These are phyloP conservation scores for Vinca minor DNA, from an alignment of 257 asterid species.

Conservation along the genomic window DNA sequence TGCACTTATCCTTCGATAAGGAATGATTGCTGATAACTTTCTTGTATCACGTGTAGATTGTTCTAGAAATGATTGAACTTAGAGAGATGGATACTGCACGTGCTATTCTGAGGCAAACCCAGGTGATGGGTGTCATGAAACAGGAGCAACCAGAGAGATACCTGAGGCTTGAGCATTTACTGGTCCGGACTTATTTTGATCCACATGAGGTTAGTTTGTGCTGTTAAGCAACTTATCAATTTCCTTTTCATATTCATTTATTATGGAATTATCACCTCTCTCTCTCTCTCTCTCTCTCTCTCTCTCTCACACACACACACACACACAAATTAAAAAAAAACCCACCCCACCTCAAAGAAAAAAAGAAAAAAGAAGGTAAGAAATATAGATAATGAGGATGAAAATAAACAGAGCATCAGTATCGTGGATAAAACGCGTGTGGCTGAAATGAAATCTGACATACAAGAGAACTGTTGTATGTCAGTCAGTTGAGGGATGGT, in stretches of 20 bases:
- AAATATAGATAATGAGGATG: background rate
- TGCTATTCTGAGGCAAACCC: conserved; percentile 91
- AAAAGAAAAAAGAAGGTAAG: background rate
- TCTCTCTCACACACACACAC: background rate
- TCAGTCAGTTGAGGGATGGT: background rate
- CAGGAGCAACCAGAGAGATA: conserved; percentile 96
- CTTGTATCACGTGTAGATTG: conserved; percentile 43
- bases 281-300: background rate
- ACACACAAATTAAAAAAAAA: no score
- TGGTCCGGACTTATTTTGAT: conserved; percentile 92
- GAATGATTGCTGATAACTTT: background rate
- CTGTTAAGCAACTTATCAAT: background rate
- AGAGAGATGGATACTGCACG: conserved; percentile 98
- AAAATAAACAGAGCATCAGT: background rate
- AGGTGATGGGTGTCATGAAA: conserved; percentile 97
- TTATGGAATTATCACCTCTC: background rate
- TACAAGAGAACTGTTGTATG: background rate
- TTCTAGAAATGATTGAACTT: conserved; percentile 95
- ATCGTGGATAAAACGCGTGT: background rate
- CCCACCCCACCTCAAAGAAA: no score
- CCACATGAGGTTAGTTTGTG: conserved; percentile 62
- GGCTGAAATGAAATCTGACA: background rate
- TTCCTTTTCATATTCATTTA: background rate
- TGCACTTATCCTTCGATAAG: background rate
- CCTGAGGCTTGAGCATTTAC: conserved; percentile 84